A percentile compares a stretch with the other conserved stretches of the same genome.
Evolutionary conservation across 148 eudicot genomes (phyloP).

Genomic region (Camellia sinensis): DNA sequence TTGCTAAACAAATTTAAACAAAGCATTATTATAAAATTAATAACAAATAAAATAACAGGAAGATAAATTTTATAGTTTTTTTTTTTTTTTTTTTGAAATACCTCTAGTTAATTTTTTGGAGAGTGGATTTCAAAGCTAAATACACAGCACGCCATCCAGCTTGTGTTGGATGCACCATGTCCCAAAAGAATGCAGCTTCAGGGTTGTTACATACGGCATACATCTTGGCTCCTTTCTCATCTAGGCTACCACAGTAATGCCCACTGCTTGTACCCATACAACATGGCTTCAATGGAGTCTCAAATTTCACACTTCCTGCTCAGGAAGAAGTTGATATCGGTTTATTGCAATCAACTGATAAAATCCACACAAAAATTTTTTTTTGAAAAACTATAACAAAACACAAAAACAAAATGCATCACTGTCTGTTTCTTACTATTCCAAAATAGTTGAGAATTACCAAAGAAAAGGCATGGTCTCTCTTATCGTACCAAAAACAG

Average conservation of each 20-base stretch:
- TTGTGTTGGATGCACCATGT: conserved; percentile 69
- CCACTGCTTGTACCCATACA: conserved; percentile 46
- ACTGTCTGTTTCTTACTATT: too few species aligned
- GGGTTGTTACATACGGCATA: conserved; percentile 63
- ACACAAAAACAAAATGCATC: too few species aligned
- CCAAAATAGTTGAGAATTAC: too few species aligned
- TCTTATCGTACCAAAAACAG: too few species aligned
- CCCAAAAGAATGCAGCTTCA: conserved; percentile 67
- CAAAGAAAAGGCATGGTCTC: too few species aligned
- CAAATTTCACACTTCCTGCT: conserved; percentile 51
- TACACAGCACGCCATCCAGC: conserved; percentile 76
- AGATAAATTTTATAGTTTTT: background rate
- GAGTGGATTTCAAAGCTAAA: conserved; percentile 35
- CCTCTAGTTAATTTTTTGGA: conserved; percentile 26
- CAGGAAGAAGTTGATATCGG: background rate
- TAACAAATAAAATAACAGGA: background rate
- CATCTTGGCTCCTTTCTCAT: conserved; percentile 52
- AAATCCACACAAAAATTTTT: too few species aligned
- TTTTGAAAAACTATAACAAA: too few species aligned
- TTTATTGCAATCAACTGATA: background rate
- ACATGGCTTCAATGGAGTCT: conserved; percentile 68
- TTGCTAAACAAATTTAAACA: background rate
- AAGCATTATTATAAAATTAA: background rate
- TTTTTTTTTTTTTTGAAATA: background rate
- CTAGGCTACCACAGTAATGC: conserved; percentile 44